Base-by-base conservation (phyloP, 2,329 filamentous ascomycete species). In the Chrysoporthe cubensis region DNA sequence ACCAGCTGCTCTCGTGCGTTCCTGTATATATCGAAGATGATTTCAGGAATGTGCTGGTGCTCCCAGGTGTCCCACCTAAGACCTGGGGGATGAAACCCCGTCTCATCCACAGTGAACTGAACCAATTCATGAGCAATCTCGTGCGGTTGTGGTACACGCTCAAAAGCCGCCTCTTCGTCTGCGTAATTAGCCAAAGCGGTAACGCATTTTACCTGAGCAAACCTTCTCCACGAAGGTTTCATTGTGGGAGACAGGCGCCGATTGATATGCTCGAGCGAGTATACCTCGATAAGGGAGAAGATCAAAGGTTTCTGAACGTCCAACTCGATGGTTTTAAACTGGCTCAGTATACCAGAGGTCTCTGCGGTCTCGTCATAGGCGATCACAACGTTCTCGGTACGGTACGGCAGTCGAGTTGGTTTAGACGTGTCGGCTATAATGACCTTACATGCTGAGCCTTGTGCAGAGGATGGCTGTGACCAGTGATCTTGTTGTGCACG, bases 191-290 rank as follows among this genome's bases (percentile, higher is more conserved):
- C 50, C 75, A 74, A 26, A 76, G 71, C 37, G 83, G 71, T 1
- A 84, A 76, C 2, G 80, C 78, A 63, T 14, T 48, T 37, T 81
- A 67, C 40, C 37, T 70, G 68, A 18, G 68, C 68, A 16, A 60
- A 85, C 67, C 82, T 85, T 18, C 82, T 80, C 71, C 87, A 84
- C 6, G 86, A 66, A 0, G 74, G 70, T n/a, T 79, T 76, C 62
- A 81, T 70, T 4, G 75, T 71, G 1, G 78, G 75, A 1, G 79
- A 77, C 37, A 87, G 76, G 18, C 81, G 78, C 61, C 84, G 75
- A 66, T 83, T 82, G 54, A 88, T 80, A 68, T 89, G 87, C 73
- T 89, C 86, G 48, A 88, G 81, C 1, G 85, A 85, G 70, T 84
- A 81, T 2, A 80, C 82, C 6, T 80, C 83, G 5, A 84, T 82